Evolutionary conservation across 768 basidiomycete species (phyloP), one percentile per base, ranked within the genome.

Genomic region (Mycena crocata): DNA sequence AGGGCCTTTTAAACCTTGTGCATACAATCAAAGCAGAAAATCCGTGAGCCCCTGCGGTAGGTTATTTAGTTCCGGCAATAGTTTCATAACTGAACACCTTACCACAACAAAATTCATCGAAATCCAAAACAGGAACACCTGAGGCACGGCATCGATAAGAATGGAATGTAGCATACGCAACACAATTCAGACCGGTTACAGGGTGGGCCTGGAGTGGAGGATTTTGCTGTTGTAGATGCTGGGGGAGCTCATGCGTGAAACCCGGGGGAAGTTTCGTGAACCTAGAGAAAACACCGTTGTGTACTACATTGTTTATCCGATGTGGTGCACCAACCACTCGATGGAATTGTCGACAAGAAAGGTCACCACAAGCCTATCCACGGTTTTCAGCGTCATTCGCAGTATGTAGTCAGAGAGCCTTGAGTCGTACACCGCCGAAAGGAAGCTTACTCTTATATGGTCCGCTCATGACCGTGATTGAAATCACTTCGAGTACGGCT

Each of bases 211-310:
- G 37, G 9, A 74, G 76, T 1, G 81, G 73, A 0, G 85, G 86
- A 24, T 80, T 74, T 51, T 84, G 79, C 30, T 87, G 82, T 2
- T 80, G 73, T 23, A 95, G 70, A 73, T 95, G 92, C 60, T 87
- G 86, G 5, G 80, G 81, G 30, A 93, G 32, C 75, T 96, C 94
- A 72, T 90, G 90, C 0, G 82, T 85, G 76, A 95, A 95, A 9
- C 92, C 92, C 1, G 90, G 85, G 9, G 94, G 94, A 10, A 94
- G 78, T 74, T 88, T 89, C 14, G 90, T 90, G 85, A 94, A 90
- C 92, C 92, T 93, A 65, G 2, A 37, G 23, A 66, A 46, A n/a
- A n/a, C n/a, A n/a, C 9, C 3, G 50, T 51, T 10, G 32, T 19
- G 46, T n/a, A 17, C 24, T 30, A 46, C 50, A 30, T 8, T 17